Percentiles rank a stretch among this genome's conserved stretches.
Evolutionary conservation across 805 yeast species (phyloP).

Genomic region (Jamesozyma spencerorum): DNA sequence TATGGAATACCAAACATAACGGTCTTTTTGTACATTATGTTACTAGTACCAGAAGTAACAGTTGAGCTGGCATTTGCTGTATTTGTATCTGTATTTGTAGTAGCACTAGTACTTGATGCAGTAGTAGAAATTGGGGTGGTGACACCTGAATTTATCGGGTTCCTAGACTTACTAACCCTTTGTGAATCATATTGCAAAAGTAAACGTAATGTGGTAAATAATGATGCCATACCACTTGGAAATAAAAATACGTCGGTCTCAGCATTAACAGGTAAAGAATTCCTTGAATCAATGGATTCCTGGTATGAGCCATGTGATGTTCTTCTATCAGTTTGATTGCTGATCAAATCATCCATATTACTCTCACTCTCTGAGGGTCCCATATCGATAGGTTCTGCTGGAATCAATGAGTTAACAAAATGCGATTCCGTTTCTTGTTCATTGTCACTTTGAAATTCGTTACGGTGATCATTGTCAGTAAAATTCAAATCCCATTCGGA

Average conservation of each 20-base stretch:
- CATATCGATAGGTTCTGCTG: slow-evolving; percentile 24
- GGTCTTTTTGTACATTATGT: slow-evolving; percentile 42
- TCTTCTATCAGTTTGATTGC: background rate
- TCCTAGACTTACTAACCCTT: slow-evolving; percentile 25
- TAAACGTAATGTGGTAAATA: slow-evolving; percentile 70
- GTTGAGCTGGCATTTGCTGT: background rate
- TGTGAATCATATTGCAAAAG: slow-evolving; percentile 32
- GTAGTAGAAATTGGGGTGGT: slow-evolving; percentile 1
- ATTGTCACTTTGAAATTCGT: background rate
- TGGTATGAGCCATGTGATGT: background rate
- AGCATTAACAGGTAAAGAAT: slow-evolving; percentile 14
- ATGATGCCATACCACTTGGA: slow-evolving; percentile 90
- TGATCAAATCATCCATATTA: background rate
- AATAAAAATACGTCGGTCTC: slow-evolving; percentile 71
- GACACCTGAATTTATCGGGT: background rate
- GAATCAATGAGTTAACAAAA: slow-evolving; percentile 15
- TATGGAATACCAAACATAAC: slow-evolving; percentile 96
- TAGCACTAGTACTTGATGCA: background rate
- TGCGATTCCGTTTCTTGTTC: background rate
- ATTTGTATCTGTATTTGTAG: background rate
- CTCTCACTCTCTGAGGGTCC: background rate
- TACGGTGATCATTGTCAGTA: slow-evolving; percentile 1
- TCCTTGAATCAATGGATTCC: background rate
- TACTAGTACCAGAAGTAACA: background rate
- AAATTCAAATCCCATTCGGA: slow-evolving; percentile 5